These are phyloP conservation scores for Babesia ovis DNA, from an alignment of 169 alveolate species.

Conservation along the genomic window DNA sequence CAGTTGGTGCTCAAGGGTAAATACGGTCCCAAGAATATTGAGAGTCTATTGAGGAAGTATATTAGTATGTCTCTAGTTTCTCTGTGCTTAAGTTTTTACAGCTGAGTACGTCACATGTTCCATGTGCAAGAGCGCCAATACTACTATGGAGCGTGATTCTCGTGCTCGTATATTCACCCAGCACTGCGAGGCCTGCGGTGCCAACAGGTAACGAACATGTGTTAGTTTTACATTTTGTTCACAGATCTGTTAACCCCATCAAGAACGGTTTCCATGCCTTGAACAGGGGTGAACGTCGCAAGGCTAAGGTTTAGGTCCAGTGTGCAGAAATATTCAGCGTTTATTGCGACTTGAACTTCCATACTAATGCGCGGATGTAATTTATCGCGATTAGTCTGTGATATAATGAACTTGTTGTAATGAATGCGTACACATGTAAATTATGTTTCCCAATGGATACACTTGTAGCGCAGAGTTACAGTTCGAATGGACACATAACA, in stretches of 20 bases:
- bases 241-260: slow-evolving; percentile 89
- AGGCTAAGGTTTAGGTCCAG: slow-evolving; percentile 86
- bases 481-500: too few species aligned
- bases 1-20: slow-evolving; percentile 92
- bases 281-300: slow-evolving; percentile 89
- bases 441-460: neutral
- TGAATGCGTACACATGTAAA: too few species aligned
- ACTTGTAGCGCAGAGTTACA: too few species aligned
- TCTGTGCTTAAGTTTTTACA: neutral
- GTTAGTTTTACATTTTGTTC: neutral
- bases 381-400: neutral
- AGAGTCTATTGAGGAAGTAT: slow-evolving; percentile 88
- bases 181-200: slow-evolving; percentile 93
- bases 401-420: neutral
- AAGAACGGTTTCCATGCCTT: slow-evolving; percentile 93
- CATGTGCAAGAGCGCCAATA: slow-evolving; percentile 91
- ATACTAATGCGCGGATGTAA: neutral
- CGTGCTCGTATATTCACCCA: slow-evolving; percentile 88
- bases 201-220: slow-evolving; percentile 67
- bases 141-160: slow-evolving; percentile 88
- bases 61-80: slow-evolving; percentile 67
- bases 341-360: neutral
- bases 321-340: too few species aligned
- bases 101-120: slow-evolving; percentile 93
- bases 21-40: slow-evolving; percentile 91